Base-by-base conservation (phyloP, 2,329 filamentous ascomycete genomes). In the Colletotrichum magnum region DNA sequence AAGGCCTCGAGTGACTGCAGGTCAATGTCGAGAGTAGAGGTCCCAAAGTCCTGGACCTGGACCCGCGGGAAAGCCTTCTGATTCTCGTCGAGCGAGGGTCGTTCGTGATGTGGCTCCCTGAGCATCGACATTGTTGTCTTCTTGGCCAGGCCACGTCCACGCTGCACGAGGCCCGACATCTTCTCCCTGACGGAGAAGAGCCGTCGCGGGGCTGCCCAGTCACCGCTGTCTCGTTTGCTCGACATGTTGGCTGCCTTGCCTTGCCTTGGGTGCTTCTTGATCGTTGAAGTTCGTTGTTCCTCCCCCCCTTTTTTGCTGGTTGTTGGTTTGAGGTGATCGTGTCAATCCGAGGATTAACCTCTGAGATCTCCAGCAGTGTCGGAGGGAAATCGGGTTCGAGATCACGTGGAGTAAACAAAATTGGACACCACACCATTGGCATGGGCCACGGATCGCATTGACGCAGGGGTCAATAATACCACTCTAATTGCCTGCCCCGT, bases 321-420 rank as follows among this genome's bases (percentile, higher is more conserved):
- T 56, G 13, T 68, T 62, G 41, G 32, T 57, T 57, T 39, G 36
- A 39, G 63, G 50, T 61, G 39, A 41, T 41, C 18, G 47, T 58
- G 43, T 50, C 41, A 65, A n/a, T 47, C 28, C 18, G 50, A 53
- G 13, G 58, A n/a, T 10, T 24, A 18, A 16, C 39, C 21, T 50
- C 48, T 24, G 53, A 45, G 41, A 39, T 65, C 41, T 13, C 21
- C 21, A 24, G 21, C 21, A 24, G 21, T 24, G 15, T 36, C 16
- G 53, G 53, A 48, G 65, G 28, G 41, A 53, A 43, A 48, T 58
- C 60, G 18, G n/a, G 21, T 28, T 53, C 48, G 53, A 18, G 59
- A 65, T 68, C 65, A 68, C 61, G 65, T 68, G 65, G 58, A 43
- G 48, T 68, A 68, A 68, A 68, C 61, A 68, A 65, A 47, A 68